Percentiles rank a stretch among this genome's conserved stretches.
These are phyloP conservation scores for Hymenoscyphus scutula DNA, from an alignment of 2,329 filamentous ascomycete species.

Conservation along the genomic window DNA sequence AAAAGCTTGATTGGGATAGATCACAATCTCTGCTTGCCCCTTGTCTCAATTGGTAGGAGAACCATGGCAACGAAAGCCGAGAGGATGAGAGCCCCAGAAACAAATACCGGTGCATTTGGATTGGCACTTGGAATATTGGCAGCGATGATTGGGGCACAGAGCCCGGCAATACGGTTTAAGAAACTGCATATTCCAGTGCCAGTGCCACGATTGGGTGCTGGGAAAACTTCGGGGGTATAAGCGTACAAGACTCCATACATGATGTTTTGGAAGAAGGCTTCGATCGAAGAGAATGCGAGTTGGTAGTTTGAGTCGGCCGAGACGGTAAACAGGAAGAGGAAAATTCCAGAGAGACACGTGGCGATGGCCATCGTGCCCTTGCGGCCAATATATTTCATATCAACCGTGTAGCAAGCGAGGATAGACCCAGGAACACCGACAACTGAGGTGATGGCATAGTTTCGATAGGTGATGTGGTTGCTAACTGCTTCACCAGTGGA, in stretches of 20 bases:
- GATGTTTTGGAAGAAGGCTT: slow-evolving; percentile 72
- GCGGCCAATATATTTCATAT: slow-evolving; percentile 64
- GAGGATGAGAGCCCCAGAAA: slow-evolving; percentile 56
- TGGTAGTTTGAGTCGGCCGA: slow-evolving; percentile 56
- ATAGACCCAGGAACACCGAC: slow-evolving; percentile 75
- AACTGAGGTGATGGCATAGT: slow-evolving; percentile 77
- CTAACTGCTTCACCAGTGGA: slow-evolving; percentile 38
- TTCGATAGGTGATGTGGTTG: slow-evolving; percentile 61
- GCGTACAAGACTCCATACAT: slow-evolving; percentile 77
- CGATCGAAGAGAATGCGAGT: slow-evolving; percentile 64
- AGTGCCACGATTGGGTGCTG: slow-evolving; percentile 67
- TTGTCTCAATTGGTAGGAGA: slow-evolving; percentile 61
- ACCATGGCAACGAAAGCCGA: slow-evolving; percentile 59
- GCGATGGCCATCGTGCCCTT: slow-evolving; percentile 69
- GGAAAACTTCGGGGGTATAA: slow-evolving; percentile 76
- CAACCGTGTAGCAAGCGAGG: slow-evolving; percentile 70
- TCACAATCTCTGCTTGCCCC: slow-evolving; percentile 56
- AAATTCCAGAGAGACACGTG: slow-evolving; percentile 66
- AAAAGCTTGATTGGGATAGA: neutral
- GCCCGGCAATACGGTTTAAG: slow-evolving; percentile 64
- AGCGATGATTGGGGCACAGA: slow-evolving; percentile 68
- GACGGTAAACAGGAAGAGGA: slow-evolving; percentile 65
- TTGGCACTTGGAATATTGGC: slow-evolving; percentile 45
- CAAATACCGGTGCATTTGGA: slow-evolving; percentile 55
- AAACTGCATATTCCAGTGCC: slow-evolving; percentile 72